phyloP scores from a whole-genome alignment of 768 basidiomycete genomes.

The Harrya chromipes region DNA sequence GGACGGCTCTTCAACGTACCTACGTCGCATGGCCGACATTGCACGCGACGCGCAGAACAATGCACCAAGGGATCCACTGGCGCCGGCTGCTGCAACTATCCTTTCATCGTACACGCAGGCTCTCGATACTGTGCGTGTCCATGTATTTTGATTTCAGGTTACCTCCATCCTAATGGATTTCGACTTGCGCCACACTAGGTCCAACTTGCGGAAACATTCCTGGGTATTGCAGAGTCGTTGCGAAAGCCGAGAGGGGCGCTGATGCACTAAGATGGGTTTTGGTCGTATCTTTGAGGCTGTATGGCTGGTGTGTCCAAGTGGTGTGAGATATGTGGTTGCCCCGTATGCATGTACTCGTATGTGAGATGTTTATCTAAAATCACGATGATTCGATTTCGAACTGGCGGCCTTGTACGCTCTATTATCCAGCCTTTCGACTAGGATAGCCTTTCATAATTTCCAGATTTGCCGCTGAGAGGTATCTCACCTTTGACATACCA shows the following conservation, averaged over 20 bases:
- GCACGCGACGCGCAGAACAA: constrained; percentile 45
- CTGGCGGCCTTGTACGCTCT: too few species aligned
- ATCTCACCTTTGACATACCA: too few species aligned
- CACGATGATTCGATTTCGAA: too few species aligned
- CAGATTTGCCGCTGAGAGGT: too few species aligned
- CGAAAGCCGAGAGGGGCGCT: constrained; percentile 53
- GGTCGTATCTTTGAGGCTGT: neutral
- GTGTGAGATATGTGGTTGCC: too few species aligned
- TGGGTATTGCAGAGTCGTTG: constrained; percentile 56
- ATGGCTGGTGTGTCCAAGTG: too few species aligned
- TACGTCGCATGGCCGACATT: constrained; percentile 52
- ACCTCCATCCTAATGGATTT: neutral
- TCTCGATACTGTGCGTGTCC: constrained; percentile 43
- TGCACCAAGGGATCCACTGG: constrained; percentile 39
- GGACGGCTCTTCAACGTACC: constrained; percentile 13
- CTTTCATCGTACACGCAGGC: constrained; percentile 50
- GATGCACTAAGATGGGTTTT: constrained; percentile 25
- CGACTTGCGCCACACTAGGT: constrained; percentile 35
- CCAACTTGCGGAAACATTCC: constrained; percentile 54
- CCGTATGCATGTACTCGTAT: too few species aligned
- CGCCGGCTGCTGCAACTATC: constrained; percentile 31
- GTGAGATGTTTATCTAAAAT: too few species aligned
- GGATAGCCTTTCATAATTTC: too few species aligned
- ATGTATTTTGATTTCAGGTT: neutral
- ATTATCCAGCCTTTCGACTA: too few species aligned